Base-by-base conservation (phyloP, 768 basidiomycete species). In the Kwoniella mangroviensis region DNA sequence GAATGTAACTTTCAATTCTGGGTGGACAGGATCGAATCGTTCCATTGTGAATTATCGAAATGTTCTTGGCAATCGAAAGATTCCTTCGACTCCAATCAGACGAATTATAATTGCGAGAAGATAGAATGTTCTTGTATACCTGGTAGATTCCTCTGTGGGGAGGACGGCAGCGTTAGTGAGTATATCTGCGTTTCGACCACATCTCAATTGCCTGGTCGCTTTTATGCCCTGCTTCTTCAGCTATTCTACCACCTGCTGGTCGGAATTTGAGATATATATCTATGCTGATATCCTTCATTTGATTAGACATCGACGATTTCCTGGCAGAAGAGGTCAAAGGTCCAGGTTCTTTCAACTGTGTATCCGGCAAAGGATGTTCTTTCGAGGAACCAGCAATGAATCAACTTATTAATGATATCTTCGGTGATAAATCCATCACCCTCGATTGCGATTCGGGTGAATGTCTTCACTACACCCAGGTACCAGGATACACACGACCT, bases 301-400 rank as follows among this genome's bases (percentile, higher is more conserved):
- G 21, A 34, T 3, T 77, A 94, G 95, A 98, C 83, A 98, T 99
- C 77, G 89, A 89, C 60, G 97, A 99, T 61, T 98, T 98, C 83
- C 85, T 99, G 69, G 87, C 85, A 24, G 91, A 97, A 77, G 89
- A 91, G 73, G 97, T 98, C 81, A 90, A 88, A 67, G 97, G 97
- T 0, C 97, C 97, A 0, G 97, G 92, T 0, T 85, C 85, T 11
- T 98, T 99, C 83, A 90, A 87, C 72, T 96, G 96, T 85, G 86
- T 80, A 67, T 85, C 85, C 1, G 90, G 89, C 17, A 82, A 86
- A 57, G 92, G 90, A 9, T 98, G 95, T 84, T 88, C 86, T 70
- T 99, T 99, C 76, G 91, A 95, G 81, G 97, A 99, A 77, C 92
- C 93, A 0, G 94, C 92, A 0, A 98, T 99, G 97, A 97, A 99